Evolutionary conservation across 495 filamentous ascomycete genomes (phyloP).

Genomic region (Sabuloglossum arenarium): DNA sequence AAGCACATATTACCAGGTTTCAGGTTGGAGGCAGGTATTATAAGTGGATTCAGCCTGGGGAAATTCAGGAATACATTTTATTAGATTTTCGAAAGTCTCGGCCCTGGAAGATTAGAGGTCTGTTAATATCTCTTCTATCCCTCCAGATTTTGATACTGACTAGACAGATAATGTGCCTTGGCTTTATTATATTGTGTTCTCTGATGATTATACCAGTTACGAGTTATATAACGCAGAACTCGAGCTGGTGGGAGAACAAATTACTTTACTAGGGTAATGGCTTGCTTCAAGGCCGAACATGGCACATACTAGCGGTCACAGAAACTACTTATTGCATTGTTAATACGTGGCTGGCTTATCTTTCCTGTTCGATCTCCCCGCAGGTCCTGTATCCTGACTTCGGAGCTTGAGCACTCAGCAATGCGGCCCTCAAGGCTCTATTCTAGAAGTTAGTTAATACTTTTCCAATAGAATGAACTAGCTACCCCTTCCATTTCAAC

Average conservation of each 20-base stretch:
- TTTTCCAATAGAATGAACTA: no score
- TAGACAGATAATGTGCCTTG: neutral
- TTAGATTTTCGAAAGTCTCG: neutral
- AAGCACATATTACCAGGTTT: conserved; percentile 5
- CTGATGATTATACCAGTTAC: neutral
- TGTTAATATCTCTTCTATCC: neutral
- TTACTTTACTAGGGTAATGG: neutral
- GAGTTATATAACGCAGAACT: neutral
- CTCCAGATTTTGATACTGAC: neutral
- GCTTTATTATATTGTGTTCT: neutral
- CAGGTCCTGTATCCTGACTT: no score
- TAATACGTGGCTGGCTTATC: no score
- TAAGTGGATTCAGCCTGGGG: neutral
- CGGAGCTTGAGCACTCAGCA: no score
- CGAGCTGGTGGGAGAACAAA: neutral
- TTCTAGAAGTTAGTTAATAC: no score
- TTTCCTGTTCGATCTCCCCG: no score
- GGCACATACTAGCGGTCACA: no score
- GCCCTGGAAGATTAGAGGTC: neutral
- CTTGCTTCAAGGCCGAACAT: no score
- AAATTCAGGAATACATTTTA: neutral
- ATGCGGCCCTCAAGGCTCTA: no score
- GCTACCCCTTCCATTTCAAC: no score
- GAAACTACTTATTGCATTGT: no score
- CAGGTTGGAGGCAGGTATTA: neutral